Evolutionary conservation across 441 rosid genomes (phyloP).

Genomic region (Jatropha multifida): DNA sequence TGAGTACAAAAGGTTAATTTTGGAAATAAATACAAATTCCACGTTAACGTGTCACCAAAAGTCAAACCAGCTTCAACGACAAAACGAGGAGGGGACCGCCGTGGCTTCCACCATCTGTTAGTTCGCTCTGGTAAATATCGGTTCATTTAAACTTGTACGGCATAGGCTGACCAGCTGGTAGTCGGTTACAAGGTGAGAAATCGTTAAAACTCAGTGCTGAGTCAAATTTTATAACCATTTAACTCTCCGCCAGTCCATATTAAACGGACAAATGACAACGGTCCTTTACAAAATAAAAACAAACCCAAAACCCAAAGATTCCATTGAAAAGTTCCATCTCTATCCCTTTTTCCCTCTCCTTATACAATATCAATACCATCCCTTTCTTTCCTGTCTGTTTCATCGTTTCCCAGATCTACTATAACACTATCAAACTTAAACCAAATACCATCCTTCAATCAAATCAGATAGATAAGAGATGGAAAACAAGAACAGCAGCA

Average conservation of each 20-base stretch:
- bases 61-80: no score
- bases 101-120: no score
- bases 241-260: neutral
- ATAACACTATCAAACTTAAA: neutral
- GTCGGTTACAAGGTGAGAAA: no score
- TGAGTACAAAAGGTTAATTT: no score
- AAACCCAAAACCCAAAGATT: neutral
- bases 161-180: no score
- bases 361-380: neutral
- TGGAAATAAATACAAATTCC: no score
- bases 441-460: neutral
- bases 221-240: neutral
- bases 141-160: no score
- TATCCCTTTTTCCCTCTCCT: neutral
- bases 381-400: neutral
- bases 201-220: no score
- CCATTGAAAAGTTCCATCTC: neutral
- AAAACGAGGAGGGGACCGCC: no score
- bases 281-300: neutral
- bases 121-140: no score
- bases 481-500: slow-evolving; percentile 16
- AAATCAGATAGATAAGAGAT: slow-evolving; percentile 10
- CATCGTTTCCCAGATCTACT: neutral
- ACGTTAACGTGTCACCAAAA: no score
- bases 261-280: slow-evolving; percentile 10